Percentiles rank a stretch among this genome's conserved stretches.
Evolutionary conservation across 257 asterid genomes (phyloP).

Genomic region (Handroanthus guayacan): DNA sequence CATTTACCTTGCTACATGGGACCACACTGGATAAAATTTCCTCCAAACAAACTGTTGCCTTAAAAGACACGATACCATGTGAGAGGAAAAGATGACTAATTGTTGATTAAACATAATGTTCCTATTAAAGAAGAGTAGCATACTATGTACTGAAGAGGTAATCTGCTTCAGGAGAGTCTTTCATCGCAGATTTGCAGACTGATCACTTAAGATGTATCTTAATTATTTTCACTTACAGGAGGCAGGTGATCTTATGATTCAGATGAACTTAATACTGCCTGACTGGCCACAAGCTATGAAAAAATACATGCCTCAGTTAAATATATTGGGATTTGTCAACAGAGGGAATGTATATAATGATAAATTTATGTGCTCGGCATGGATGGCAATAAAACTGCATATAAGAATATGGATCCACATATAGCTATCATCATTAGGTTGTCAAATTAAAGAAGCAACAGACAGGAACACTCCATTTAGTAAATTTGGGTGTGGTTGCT

Average conservation of each 20-base stretch:
- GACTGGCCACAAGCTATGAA: not conserved
- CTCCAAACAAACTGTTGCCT: not conserved
- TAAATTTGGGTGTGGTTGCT: slow-evolving; percentile 22
- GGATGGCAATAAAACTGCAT: slow-evolving; percentile 35
- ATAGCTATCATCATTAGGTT: not conserved
- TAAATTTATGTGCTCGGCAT: not conserved
- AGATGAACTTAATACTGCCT: slow-evolving; percentile 15
- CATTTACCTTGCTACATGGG: slow-evolving; percentile 3
- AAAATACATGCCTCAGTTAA: slow-evolving; percentile 17
- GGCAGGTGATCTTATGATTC: slow-evolving; percentile 18
- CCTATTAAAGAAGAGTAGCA: not conserved
- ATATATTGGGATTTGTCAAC: slow-evolving; percentile 1
- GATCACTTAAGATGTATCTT: not conserved
- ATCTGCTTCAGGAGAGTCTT: slow-evolving; percentile 1
- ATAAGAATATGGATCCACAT: slow-evolving; percentile 24
- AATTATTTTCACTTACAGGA: slow-evolving; percentile 13
- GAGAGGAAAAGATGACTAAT: not conserved
- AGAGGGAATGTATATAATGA: slow-evolving; percentile 19
- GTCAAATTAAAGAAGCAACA: slow-evolving; percentile 12
- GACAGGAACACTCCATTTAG: slow-evolving; percentile 11
- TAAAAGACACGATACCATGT: slow-evolving; percentile 18
- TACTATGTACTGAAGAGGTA: not conserved
- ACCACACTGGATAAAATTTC: not conserved
- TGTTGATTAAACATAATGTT: slow-evolving; percentile 7
- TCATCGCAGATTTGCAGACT: slow-evolving; percentile 8